phyloP scores from a whole-genome alignment of 164 flowering plant genomes.

The Macadamia tetraphylla region DNA sequence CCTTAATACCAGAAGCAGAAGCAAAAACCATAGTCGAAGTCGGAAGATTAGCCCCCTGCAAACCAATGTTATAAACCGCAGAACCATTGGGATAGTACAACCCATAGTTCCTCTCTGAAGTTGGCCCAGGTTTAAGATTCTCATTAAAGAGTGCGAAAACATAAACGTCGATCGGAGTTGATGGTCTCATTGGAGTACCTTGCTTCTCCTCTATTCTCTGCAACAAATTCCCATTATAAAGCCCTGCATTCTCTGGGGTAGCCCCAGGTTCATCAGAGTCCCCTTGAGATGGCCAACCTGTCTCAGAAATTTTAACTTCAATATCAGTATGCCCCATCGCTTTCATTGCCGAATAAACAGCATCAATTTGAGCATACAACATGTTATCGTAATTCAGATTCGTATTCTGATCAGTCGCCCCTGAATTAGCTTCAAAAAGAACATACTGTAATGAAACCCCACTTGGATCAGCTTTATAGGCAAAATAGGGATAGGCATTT shows the following conservation, averaged over 20 bases:
- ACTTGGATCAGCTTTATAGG: conserved; percentile 59
- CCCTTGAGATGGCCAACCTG: conserved; percentile 83
- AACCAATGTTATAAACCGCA: conserved; percentile 72
- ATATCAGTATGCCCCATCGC: conserved; percentile 55
- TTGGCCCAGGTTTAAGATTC: conserved; percentile 80
- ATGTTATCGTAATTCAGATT: conserved; percentile 63
- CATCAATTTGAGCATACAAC: conserved; percentile 76
- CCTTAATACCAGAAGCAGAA: conserved; percentile 30
- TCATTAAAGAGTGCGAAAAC: conserved; percentile 95
- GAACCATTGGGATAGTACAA: conserved; percentile 71
- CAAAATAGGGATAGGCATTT: conserved; percentile 87
- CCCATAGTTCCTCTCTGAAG: conserved; percentile 92
- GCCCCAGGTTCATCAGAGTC: conserved; percentile 64
- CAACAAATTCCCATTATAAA: conserved; percentile 6
- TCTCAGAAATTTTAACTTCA: conserved; percentile 59
- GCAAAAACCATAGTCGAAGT: conserved; percentile 39
- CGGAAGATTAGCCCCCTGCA: conserved; percentile 45
- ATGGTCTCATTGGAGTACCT: conserved; percentile 83
- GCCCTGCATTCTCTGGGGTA: conserved; percentile 46
- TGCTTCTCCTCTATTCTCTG: conserved; percentile 13
- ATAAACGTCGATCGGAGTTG: conserved; percentile 54
- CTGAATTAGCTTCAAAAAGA: conserved; percentile 48
- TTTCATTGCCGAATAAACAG: conserved; percentile 59
- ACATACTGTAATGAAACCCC: conserved; percentile 39
- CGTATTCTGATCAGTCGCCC: conserved; percentile 31